A percentile compares a stretch with the other conserved stretches of the same genome.
Evolutionary conservation across 331 rosid species (phyloP).

Genomic region (Quercus phellos): DNA sequence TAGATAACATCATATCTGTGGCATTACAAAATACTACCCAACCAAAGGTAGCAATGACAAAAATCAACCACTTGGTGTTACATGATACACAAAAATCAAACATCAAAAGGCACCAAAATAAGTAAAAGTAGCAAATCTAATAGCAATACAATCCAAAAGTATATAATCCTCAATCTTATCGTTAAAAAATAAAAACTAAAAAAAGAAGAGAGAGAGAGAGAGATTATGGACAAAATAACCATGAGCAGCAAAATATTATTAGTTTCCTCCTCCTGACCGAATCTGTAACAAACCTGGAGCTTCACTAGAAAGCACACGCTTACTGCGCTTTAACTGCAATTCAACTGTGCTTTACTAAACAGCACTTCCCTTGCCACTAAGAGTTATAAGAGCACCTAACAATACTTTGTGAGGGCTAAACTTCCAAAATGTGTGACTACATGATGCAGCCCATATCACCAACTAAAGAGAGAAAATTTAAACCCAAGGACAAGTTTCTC

Average conservation of each 20-base stretch:
- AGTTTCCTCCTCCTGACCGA: too few relatives aligned
- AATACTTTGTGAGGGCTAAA: not conserved
- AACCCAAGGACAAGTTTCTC: not conserved
- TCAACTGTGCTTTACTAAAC: not conserved
- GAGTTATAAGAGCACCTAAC: not conserved
- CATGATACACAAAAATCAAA: too few relatives aligned
- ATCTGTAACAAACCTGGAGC: not conserved
- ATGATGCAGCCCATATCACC: not conserved
- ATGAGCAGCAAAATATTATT: too few relatives aligned
- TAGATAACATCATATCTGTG: not conserved
- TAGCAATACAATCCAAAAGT: not conserved
- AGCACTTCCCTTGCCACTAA: not conserved
- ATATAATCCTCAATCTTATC: not conserved
- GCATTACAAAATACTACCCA: not conserved
- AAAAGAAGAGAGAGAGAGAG: too few relatives aligned
- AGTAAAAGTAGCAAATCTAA: too few relatives aligned
- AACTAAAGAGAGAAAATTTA: not conserved
- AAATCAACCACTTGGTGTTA: not conserved
- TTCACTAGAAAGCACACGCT: not conserved
- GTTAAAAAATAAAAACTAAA: not conserved
- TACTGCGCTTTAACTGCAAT: not conserved
- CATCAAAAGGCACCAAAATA: too few relatives aligned
- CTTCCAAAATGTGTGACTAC: not conserved
- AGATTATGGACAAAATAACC: too few relatives aligned
- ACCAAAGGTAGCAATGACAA: not conserved